A percentile compares a stretch with the other conserved stretches of the same genome.
Evolutionary conservation across 129 eudicot species (phyloP).

Genomic region (Calendula officinalis): DNA sequence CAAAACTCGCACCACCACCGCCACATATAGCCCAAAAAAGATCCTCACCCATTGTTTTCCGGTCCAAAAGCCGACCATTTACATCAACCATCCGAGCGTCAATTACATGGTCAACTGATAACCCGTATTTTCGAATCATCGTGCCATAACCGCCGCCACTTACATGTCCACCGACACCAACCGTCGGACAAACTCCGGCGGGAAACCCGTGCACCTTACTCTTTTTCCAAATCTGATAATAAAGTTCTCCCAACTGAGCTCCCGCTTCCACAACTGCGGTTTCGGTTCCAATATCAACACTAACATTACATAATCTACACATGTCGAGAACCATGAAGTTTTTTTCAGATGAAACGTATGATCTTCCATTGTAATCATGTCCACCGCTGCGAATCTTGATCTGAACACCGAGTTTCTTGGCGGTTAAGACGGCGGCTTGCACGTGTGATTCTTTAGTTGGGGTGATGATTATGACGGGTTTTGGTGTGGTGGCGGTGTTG

Average conservation of each 20-base stretch:
- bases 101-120: conserved; percentile 20
- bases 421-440: conserved; percentile 15
- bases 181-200: conserved; percentile 12
- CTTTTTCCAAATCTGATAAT: conserved; percentile 19
- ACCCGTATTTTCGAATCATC: conserved; percentile 23
- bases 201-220: conserved; percentile 24
- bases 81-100: conserved; percentile 8
- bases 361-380: conserved; percentile 16
- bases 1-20: conserved; percentile 25
- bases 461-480: conserved; percentile 24
- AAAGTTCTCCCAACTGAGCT: conserved; percentile 17
- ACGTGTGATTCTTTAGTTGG: conserved; percentile 24
- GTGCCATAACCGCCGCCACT: conserved; percentile 27
- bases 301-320: conserved; percentile 3
- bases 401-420: conserved; percentile 18
- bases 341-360: conserved; percentile 19
- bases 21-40: conserved; percentile 26
- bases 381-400: conserved; percentile 23
- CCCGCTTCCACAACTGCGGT: conserved; percentile 8
- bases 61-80: conserved; percentile 2
- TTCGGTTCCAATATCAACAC: conserved; percentile 4
- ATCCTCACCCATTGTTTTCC: conserved; percentile 24
- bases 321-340: conserved; percentile 18
- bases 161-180: conserved; percentile 23
- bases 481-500: conserved; percentile 11